Evolutionary conservation across 2,329 filamentous ascomycete species (phyloP).

Genomic region (Anisogramma anomala): DNA sequence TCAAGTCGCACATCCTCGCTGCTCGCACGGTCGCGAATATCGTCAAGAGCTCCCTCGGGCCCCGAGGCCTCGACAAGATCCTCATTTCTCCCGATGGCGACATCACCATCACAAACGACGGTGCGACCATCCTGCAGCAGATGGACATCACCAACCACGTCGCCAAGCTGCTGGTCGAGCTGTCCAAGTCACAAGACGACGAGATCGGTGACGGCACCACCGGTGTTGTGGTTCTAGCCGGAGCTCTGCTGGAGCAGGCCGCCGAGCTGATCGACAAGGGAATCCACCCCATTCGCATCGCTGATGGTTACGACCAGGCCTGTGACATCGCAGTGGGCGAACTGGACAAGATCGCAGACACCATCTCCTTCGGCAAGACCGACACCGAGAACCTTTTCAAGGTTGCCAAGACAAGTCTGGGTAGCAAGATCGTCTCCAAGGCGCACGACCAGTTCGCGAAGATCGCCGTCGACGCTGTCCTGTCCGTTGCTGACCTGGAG

Average conservation of each 20-base stretch:
- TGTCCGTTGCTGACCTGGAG: constrained; percentile 91
- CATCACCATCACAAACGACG: constrained; percentile 98
- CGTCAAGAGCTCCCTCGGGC: constrained; percentile 92
- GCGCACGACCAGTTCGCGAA: constrained; percentile 96
- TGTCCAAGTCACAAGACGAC: constrained; percentile 97
- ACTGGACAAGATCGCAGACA: constrained; percentile 86
- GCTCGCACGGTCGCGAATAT: constrained; percentile 94
- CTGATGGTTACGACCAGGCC: constrained; percentile 93
- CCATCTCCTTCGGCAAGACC: constrained; percentile 70
- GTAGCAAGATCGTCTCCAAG: constrained; percentile 98
- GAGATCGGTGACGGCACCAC: constrained; percentile 98
- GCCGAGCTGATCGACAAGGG: constrained; percentile 98
- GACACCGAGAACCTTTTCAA: constrained; percentile 80
- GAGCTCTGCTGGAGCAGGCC: constrained; percentile 88
- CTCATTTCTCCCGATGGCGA: constrained; percentile 97
- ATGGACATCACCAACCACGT: constrained; percentile 99
- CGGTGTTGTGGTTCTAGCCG: constrained; percentile 90
- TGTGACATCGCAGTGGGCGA: constrained; percentile 93
- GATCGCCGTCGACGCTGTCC: constrained; percentile 92
- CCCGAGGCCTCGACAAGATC: constrained; percentile 96
- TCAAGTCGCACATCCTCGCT: constrained; percentile 96
- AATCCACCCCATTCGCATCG: constrained; percentile 97
- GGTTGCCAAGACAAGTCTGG: constrained; percentile 89
- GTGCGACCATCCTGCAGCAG: constrained; percentile 90
- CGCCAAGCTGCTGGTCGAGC: constrained; percentile 88